Percentiles rank a stretch among this genome's conserved stretches.
phyloP scores from a whole-genome alignment of 768 basidiomycete genomes.

The Lactifluus pinguis region DNA sequence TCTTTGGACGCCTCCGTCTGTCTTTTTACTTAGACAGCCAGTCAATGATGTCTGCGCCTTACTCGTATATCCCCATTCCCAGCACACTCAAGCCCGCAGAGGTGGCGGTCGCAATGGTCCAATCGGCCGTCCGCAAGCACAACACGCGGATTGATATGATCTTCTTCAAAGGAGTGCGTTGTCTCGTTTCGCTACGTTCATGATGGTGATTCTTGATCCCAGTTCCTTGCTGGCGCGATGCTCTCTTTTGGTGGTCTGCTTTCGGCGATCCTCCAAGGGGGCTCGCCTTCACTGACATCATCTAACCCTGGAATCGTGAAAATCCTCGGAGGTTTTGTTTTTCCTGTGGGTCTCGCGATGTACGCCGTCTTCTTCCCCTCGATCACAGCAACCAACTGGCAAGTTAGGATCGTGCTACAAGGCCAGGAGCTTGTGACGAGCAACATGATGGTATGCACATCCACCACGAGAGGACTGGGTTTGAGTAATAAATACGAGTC shows the following conservation, averaged over 20 bases:
- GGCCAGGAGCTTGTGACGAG: slow-evolving; percentile 65
- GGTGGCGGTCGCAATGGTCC: slow-evolving; percentile 49
- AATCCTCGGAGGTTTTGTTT: slow-evolving; percentile 58
- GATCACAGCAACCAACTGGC: not conserved
- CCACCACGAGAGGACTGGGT: not conserved
- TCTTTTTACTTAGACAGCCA: not conserved
- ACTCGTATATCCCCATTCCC: not conserved
- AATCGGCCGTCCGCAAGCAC: slow-evolving; percentile 53
- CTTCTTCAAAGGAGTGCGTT: slow-evolving; percentile 61
- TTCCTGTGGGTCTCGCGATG: slow-evolving; percentile 74
- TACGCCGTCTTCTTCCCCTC: slow-evolving; percentile 25
- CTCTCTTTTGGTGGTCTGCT: slow-evolving; percentile 67
- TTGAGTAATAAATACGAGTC: not conserved
- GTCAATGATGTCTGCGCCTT: not conserved
- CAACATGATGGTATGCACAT: slow-evolving; percentile 54
- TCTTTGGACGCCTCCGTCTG: not conserved
- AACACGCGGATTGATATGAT: slow-evolving; percentile 48
- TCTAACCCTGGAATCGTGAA: slow-evolving; percentile 62
- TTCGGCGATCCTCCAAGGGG: slow-evolving; percentile 51
- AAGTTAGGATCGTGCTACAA: slow-evolving; percentile 58
- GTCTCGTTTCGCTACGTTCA: not conserved
- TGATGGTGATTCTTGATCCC: not conserved
- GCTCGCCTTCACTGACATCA: slow-evolving; percentile 39
- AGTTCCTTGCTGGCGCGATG: slow-evolving; percentile 66
- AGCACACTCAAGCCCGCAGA: slow-evolving; percentile 47